These are phyloP conservation scores for Candida sanyaensis DNA, from an alignment of 1,139 yeast species.

Conservation along the genomic window DNA sequence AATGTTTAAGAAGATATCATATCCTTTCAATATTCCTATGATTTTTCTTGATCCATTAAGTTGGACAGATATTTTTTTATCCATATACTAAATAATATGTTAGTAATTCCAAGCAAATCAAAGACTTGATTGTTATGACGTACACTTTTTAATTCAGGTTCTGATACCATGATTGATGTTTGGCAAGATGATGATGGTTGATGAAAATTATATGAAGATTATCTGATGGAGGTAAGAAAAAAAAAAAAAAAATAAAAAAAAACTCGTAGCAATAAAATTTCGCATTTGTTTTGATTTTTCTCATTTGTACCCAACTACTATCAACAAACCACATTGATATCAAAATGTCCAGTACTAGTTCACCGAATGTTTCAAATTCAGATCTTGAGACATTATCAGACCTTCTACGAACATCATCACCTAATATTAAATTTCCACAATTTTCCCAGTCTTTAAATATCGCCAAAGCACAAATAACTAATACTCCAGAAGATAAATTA, in stretches of 20 bases:
- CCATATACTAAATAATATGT: constrained; percentile 60
- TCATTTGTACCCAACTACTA: neutral
- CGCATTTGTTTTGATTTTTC: constrained; percentile 6
- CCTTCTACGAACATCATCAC: constrained; percentile 9
- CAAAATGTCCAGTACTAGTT: constrained; percentile 5
- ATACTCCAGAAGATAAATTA: constrained; percentile 8
- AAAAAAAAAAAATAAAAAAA: neutral
- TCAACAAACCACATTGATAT: neutral
- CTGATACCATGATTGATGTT: constrained; percentile 50
- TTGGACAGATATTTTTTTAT: constrained; percentile 68
- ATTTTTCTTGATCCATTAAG: constrained; percentile 75
- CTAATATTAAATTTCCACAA: constrained; percentile 4
- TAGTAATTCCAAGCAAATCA: constrained; percentile 15
- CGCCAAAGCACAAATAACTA: constrained; percentile 1
- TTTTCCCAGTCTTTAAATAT: neutral
- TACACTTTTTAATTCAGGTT: constrained; percentile 60
- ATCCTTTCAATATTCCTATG: constrained; percentile 74
- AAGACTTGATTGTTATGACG: constrained; percentile 17
- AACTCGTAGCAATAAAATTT: neutral
- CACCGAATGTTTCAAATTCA: constrained; percentile 2
- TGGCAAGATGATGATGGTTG: neutral
- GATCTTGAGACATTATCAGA: constrained; percentile 9
- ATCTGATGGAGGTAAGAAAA: constrained; percentile 1
- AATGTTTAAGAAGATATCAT: constrained; percentile 72
- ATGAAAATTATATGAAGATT: neutral